phyloP scores from a whole-genome alignment of 1,284 basidiomycete species.

The Ustilago crameri region DNA sequence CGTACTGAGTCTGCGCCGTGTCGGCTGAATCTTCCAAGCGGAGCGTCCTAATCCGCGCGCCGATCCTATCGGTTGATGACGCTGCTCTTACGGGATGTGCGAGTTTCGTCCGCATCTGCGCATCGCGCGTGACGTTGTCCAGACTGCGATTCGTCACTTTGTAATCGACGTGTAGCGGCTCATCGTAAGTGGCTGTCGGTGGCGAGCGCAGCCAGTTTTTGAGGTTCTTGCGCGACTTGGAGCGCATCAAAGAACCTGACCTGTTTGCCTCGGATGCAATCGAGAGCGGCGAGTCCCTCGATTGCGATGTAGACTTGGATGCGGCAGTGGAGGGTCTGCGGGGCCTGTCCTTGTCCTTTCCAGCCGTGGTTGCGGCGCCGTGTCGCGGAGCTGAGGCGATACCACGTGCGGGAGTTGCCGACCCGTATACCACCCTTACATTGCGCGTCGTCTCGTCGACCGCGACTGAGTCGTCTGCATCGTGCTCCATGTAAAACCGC shows the following conservation, averaged over 20 bases:
- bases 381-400: constrained; percentile 50
- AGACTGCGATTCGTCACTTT: constrained; percentile 17
- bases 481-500: constrained; percentile 34
- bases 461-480: constrained; percentile 22
- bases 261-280: constrained; percentile 7
- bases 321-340: not conserved
- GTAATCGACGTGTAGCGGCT: constrained; percentile 36
- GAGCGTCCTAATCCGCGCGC: constrained; percentile 12
- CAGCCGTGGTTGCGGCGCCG: constrained; percentile 35
- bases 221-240: constrained; percentile 27
- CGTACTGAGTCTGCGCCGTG: constrained; percentile 3
- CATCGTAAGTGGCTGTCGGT: constrained; percentile 11
- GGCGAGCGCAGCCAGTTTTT: constrained; percentile 19
- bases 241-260: not conserved
- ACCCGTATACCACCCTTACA: constrained; percentile 44
- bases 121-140: constrained; percentile 13
- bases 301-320: not conserved
- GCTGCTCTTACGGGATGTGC: not conserved
- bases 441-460: constrained; percentile 16
- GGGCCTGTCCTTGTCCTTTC: constrained; percentile 1
- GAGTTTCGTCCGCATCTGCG: not conserved
- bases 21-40: constrained; percentile 7
- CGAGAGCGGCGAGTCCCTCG: not conserved
- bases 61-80: constrained; percentile 6
- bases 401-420: constrained; percentile 14